Evolutionary conservation across 2,329 filamentous ascomycete species (phyloP), one percentile per base, ranked within the genome.

Genomic region (Diaporthe vaccinii): DNA sequence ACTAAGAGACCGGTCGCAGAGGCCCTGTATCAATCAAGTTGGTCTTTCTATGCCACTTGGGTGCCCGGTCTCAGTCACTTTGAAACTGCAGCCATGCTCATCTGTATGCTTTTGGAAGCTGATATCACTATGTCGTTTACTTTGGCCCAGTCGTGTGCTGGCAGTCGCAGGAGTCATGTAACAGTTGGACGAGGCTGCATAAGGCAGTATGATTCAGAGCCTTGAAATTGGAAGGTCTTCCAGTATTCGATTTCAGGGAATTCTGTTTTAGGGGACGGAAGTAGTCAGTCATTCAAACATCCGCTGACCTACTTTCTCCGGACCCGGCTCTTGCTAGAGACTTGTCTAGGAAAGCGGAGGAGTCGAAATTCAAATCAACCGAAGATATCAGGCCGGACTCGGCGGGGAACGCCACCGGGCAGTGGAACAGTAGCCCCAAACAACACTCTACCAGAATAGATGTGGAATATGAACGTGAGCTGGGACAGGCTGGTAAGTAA

Each of bases 141-240:
- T 22, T 10, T 6, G 28, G 31, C 12, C 46, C 46, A 31, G 61
- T 20, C 25, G 22, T 3, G 44, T 36, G 12, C 28, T 39, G 39
- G 41, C 10, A 25, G 28, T 10, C 36, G 20, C 17, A 17, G 34
- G 62, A n/a, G 44, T 10, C 44, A 8, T 51, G 6, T 9, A 28
- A 31, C 12, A 39, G 14, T 17, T 41, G 15, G 39, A 15, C 3
- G 8, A 53, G 46, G 46, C 65, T 68, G 65, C 65, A 53, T 53
- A 28, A 68, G 65, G 65, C 65, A 53, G 34, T 53, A 28, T 39
- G 65, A 36, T 68, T n/a, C 46, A 39, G 65, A 51, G 44, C 15
- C 28, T 36, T n/a, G 12, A 53, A 10, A 17, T 9, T 10, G 0
- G 9, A 34, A 36, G 31, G 28, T 17, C 62, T 53, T n/a, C 6